Evolutionary conservation across 305 asterid species (phyloP).

Genomic region (Caryopteris hybrid): DNA sequence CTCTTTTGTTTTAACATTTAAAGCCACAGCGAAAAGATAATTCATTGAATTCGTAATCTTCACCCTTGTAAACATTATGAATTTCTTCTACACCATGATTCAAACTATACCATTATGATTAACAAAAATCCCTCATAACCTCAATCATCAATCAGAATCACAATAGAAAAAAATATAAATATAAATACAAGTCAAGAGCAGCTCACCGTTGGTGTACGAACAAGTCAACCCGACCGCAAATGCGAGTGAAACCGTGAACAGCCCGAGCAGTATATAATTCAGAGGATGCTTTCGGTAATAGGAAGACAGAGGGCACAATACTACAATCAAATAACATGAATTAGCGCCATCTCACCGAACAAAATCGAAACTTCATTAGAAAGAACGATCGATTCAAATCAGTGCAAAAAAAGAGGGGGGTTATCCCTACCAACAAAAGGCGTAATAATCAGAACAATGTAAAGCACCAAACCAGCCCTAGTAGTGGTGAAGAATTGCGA

Average conservation of each 20-base stretch:
- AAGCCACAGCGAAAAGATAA: not conserved
- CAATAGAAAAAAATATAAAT: not conserved
- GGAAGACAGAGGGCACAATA: constrained; percentile 62
- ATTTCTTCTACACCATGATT: not conserved
- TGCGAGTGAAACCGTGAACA: constrained; percentile 68
- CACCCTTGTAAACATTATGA: not conserved
- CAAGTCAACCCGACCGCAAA: constrained; percentile 78
- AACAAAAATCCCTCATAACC: not conserved
- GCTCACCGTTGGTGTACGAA: constrained; percentile 70
- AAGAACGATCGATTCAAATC: not conserved
- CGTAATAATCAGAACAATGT: constrained; percentile 37
- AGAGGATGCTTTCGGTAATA: constrained; percentile 81
- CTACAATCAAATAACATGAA: constrained; percentile 32
- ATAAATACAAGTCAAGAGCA: not conserved
- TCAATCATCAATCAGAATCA: not conserved
- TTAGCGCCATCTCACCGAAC: not conserved
- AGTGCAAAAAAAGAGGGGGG: not conserved
- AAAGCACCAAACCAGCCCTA: constrained; percentile 39
- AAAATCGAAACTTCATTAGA: not conserved
- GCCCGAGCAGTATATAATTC: constrained; percentile 71
- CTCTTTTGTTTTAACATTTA: not conserved
- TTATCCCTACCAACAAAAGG: constrained; percentile 41
- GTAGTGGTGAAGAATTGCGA: constrained; percentile 42
- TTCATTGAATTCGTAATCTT: not conserved
- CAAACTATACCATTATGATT: not conserved